Evolutionary conservation across 75 land plant species (phyloP).

Genomic region (Ceratopteris richardii): DNA sequence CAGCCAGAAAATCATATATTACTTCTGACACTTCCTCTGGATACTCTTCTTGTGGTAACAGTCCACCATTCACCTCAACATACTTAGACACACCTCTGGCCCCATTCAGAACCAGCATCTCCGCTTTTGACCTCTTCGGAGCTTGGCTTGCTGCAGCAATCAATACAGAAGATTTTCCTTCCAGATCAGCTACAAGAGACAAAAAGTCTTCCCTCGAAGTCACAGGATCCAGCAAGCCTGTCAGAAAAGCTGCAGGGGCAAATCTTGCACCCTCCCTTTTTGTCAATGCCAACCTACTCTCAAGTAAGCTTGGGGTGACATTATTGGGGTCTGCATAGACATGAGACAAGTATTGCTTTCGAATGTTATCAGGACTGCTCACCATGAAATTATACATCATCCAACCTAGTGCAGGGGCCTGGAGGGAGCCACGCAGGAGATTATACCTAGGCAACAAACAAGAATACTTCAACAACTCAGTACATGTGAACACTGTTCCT

Average conservation of each 20-base stretch:
- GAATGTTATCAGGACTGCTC: conserved; percentile 81
- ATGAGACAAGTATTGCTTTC: conserved; percentile 85
- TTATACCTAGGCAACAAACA: conserved; percentile 46
- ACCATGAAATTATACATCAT: conserved; percentile 92
- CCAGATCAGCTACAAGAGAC: conserved; percentile 51
- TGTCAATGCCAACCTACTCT: conserved; percentile 67
- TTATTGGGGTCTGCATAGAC: conserved; percentile 87
- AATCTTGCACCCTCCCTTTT: conserved; percentile 80
- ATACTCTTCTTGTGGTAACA: conserved; percentile 89
- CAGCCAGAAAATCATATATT: conserved; percentile 41
- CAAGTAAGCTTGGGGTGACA: conserved; percentile 59
- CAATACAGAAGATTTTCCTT: conserved; percentile 57
- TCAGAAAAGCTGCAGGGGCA: conserved; percentile 90
- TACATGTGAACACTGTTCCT: no score
- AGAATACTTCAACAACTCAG: no score
- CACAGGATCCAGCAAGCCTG: conserved; percentile 87
- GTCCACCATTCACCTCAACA: conserved; percentile 75
- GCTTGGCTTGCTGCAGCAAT: conserved; percentile 48
- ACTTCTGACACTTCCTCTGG: conserved; percentile 57
- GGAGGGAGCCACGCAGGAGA: conserved; percentile 57
- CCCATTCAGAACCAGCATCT: conserved; percentile 82
- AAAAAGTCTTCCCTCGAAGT: conserved; percentile 72
- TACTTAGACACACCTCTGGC: conserved; percentile 83
- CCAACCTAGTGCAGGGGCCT: conserved; percentile 90
- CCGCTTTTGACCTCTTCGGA: conserved; percentile 89